These are phyloP conservation scores for Fusarium pseudograminearum DNA, from an alignment of 2,329 filamentous ascomycete genomes.

Conservation along the genomic window DNA sequence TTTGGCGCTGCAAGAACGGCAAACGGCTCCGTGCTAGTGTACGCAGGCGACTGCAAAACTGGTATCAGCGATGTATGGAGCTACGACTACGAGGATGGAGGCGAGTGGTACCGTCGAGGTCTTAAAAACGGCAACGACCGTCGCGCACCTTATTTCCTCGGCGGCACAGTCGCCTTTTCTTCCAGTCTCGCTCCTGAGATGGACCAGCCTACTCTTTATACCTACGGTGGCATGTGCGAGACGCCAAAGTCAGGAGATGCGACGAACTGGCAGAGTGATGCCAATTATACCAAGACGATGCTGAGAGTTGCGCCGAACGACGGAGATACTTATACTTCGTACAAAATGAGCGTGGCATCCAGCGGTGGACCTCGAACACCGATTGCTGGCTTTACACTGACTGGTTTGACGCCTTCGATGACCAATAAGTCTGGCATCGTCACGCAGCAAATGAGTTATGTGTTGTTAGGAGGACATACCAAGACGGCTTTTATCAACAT, in stretches of 20 bases:
- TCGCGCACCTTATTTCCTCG: slow-evolving; percentile 63
- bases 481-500: slow-evolving; percentile 89
- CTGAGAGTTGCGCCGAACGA: slow-evolving; percentile 68
- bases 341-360: slow-evolving; percentile 55
- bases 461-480: slow-evolving; percentile 89
- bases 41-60: slow-evolving; percentile 77
- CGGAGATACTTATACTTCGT: slow-evolving; percentile 47
- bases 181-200: slow-evolving; percentile 65
- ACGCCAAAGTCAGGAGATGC: slow-evolving; percentile 49
- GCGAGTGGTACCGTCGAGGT: slow-evolving; percentile 43
- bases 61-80: slow-evolving; percentile 73
- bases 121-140: slow-evolving; percentile 38
- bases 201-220: slow-evolving; percentile 71
- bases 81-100: slow-evolving; percentile 55
- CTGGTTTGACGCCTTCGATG: slow-evolving; percentile 76
- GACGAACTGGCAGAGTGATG: slow-evolving; percentile 72
- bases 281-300: slow-evolving; percentile 86
- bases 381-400: slow-evolving; percentile 89
- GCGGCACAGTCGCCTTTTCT: slow-evolving; percentile 75
- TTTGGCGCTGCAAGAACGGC: slow-evolving; percentile 77
- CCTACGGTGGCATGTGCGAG: slow-evolving; percentile 94
- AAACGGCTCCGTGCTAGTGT: slow-evolving; percentile 77
- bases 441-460: slow-evolving; percentile 80
- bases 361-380: slow-evolving; percentile 74
- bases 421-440: slow-evolving; percentile 74